A percentile compares a stretch with the other conserved stretches of the same genome.
Conservation (phyloP, 352 stramenopile genomes). For the Phytophthora sp. region DNA sequence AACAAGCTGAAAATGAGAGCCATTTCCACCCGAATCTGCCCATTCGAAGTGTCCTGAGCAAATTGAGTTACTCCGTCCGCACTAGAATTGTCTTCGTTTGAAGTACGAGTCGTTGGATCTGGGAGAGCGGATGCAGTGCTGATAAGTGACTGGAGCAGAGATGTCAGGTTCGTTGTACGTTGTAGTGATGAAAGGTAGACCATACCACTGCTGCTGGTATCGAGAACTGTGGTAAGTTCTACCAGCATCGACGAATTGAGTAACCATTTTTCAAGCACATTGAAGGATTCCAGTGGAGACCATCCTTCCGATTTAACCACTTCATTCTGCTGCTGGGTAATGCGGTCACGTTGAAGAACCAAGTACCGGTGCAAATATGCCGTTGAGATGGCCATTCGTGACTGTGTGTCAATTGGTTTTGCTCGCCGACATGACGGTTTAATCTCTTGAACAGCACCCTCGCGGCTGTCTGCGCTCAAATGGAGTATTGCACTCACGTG, state of each 20-base stretch:
- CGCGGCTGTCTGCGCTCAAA: constrained; percentile 2
- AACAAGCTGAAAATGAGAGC: constrained; percentile 53
- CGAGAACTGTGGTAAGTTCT: constrained; percentile 18
- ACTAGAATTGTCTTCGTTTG: not conserved
- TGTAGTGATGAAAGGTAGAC: constrained; percentile 43
- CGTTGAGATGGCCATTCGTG: constrained; percentile 11
- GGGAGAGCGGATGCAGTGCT: constrained; percentile 14
- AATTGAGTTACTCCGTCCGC: not conserved
- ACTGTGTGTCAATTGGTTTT: not conserved
- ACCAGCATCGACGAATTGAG: constrained; percentile 9
- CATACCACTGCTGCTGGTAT: not conserved
- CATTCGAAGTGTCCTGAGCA: not conserved
- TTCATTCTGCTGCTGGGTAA: not conserved
- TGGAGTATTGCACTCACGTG: constrained; percentile 35
- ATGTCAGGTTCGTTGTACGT: constrained; percentile 48
- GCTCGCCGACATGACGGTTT: not conserved
- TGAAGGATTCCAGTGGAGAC: constrained; percentile 11
- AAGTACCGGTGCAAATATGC: constrained; percentile 34
- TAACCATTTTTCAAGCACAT: constrained; percentile 23
- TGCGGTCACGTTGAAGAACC: constrained; percentile 10
- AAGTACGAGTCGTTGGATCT: not conserved
- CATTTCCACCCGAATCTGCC: constrained; percentile 55
- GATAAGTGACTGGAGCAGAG: constrained; percentile 51
- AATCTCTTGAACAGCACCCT: not conserved
- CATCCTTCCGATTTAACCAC: not conserved